Conservation (phyloP, 345 rosid species). For the Brassica incana region DNA sequence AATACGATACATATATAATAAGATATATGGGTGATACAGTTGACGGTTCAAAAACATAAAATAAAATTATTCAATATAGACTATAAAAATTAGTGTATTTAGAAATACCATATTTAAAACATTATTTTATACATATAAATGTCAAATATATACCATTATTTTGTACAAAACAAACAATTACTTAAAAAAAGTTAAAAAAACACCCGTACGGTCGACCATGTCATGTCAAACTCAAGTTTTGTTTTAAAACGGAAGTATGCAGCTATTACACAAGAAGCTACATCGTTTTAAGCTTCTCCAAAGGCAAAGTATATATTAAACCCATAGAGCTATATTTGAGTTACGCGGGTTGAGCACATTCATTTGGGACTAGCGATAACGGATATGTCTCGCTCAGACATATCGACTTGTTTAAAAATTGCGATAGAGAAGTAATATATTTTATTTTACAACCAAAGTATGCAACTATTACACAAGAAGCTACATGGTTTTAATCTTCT, state of each 20-base stretch:
- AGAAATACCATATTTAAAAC: too few relatives aligned
- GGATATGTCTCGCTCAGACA: background rate
- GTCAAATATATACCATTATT: too few relatives aligned
- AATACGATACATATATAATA: too few relatives aligned
- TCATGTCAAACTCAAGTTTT: background rate
- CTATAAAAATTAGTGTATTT: too few relatives aligned
- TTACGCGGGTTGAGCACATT: background rate
- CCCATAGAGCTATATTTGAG: background rate
- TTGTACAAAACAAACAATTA: too few relatives aligned
- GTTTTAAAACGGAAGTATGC: slow-evolving; percentile 8
- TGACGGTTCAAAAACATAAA: too few relatives aligned
- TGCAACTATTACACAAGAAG: slow-evolving; percentile 22
- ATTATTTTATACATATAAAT: too few relatives aligned
- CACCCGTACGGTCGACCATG: too few relatives aligned
- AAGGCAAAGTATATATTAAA: slow-evolving; percentile 22
- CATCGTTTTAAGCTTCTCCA: slow-evolving; percentile 22
- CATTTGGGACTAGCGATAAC: background rate
- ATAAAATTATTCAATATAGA: too few relatives aligned
- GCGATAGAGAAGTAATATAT: background rate
- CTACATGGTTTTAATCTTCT: slow-evolving; percentile 27
- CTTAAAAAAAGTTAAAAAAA: too few relatives aligned
- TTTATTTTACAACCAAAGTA: slow-evolving; percentile 16
- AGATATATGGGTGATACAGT: too few relatives aligned
- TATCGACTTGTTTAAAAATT: background rate
- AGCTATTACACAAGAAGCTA: slow-evolving; percentile 25